Conservation (phyloP, 306 rosid species). For the Corylus avellana region DNA sequence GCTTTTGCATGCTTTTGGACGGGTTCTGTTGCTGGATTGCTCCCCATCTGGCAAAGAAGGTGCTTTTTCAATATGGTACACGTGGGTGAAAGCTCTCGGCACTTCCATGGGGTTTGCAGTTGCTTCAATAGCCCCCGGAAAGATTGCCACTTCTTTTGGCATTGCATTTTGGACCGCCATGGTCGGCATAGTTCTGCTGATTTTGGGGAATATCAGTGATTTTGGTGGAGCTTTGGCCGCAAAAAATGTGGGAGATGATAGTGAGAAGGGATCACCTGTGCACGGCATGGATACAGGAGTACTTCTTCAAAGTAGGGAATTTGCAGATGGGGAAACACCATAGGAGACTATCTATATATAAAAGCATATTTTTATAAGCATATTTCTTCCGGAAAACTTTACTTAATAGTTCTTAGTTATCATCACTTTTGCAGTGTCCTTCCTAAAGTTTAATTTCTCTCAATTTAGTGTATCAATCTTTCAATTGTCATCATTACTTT, state of each 20-base stretch:
- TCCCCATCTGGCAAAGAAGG: conserved; percentile 76
- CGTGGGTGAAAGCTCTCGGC: conserved; percentile 65
- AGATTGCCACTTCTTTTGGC: conserved; percentile 46
- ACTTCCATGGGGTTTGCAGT: conserved; percentile 55
- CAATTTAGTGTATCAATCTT: too few species aligned
- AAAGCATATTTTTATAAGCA: too few species aligned
- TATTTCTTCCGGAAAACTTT: too few species aligned
- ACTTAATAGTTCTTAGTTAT: too few species aligned
- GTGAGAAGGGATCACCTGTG: conserved; percentile 39
- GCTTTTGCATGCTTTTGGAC: conserved; percentile 62
- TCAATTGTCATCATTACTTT: too few species aligned
- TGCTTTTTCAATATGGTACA: conserved; percentile 66
- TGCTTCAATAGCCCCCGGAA: conserved; percentile 46
- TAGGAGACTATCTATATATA: not conserved
- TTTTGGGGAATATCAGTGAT: conserved; percentile 67
- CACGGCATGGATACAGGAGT: conserved; percentile 28
- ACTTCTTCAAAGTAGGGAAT: conserved; percentile 21
- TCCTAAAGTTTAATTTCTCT: too few species aligned
- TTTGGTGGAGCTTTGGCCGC: conserved; percentile 72
- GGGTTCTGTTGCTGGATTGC: conserved; percentile 67
- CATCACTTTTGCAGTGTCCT: too few species aligned
- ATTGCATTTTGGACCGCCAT: conserved; percentile 56
- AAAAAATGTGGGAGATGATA: conserved; percentile 54
- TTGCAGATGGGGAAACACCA: conserved; percentile 21
- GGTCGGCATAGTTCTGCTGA: conserved; percentile 49